Evolutionary conservation across 192 early-diverging fungal species (phyloP), one percentile per base, ranked within the genome.

Genomic region (Backusella luteola): DNA sequence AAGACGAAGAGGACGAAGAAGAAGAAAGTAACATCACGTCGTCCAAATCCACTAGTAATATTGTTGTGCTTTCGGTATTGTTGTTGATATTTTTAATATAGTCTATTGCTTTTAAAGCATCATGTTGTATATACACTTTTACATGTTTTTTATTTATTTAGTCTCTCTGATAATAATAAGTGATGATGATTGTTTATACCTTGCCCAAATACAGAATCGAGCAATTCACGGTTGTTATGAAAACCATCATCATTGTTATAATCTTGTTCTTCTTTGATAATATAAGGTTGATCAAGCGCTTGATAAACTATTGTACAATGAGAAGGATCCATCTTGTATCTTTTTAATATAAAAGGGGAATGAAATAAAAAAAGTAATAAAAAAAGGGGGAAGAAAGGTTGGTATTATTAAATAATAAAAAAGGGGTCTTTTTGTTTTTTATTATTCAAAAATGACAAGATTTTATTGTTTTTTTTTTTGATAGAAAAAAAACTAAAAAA

Each of bases 31-130:
- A 21, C n/a, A 70, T 41, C 44, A 49, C 38, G 38, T 63, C 56
- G 56, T 76, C 75, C 11, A 76, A 56, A 41, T 76, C 75, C 12
- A 76, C 38, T 17, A 76, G 14, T 53, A 76, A 21, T 15, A 76
- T 34, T n/a, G 75, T 70, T 8, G 67, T 46, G 15, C 3, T 26
- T 38, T 29, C n/a, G 17, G 19, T 66, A 38, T 34, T 36, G 34
- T 23, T n/a, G 36, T 52, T 69, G 42, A 14, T 29, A 39, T 69
- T 14, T 69, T 69, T 76, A 23, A 67, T 49, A 59, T 52, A 52
- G 5, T 69, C 75, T 38, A 76, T 39, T n/a, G 75, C 75, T 52
- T 59, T 46, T 26, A 66, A n/a, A 21, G 46, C 36, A 76, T 76
- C 52, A 21, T 66, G 38, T 46, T 70, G 44, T 49, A 76, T 29